A percentile compares a stretch with the other conserved stretches of the same genome.
Evolutionary conservation across 441 rosid genomes (phyloP).

Genomic region (Mallotus repandus): DNA sequence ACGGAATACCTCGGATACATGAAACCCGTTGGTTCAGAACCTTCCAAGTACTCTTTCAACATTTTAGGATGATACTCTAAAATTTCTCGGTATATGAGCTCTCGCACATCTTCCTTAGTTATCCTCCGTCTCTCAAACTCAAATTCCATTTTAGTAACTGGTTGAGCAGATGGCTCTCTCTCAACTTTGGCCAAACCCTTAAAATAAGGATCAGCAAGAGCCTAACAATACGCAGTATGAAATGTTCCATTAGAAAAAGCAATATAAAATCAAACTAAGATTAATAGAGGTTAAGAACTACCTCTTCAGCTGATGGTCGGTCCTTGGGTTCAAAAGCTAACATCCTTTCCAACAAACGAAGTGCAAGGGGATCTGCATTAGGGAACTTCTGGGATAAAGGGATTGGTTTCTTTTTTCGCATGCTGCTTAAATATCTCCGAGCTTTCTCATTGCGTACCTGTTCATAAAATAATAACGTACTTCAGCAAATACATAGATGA

Average conservation of each 20-base stretch:
- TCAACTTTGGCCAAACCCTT: conserved; percentile 93
- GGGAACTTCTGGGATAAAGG: conserved; percentile 89
- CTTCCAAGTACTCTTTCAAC: conserved; percentile 82
- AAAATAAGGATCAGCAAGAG: conserved; percentile 94
- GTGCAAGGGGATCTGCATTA: conserved; percentile 86
- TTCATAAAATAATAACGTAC: conserved; percentile 14
- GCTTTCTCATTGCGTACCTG: conserved; percentile 98
- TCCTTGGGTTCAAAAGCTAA: conserved; percentile 93
- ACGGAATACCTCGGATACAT: conserved; percentile 84
- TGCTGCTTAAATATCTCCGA: conserved; percentile 86
- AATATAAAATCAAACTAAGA: conserved; percentile 20
- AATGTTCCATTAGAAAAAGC: conserved; percentile 16
- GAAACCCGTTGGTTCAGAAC: conserved; percentile 88
- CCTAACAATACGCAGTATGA: conserved; percentile 43
- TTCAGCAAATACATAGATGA: conserved; percentile 17
- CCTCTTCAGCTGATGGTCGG: conserved; percentile 96
- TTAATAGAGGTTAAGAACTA: conserved; percentile 19
- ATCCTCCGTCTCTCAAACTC: conserved; percentile 96
- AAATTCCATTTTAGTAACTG: conserved; percentile 90
- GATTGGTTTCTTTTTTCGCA: conserved; percentile 85
- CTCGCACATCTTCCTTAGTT: conserved; percentile 93
- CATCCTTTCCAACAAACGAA: conserved; percentile 84
- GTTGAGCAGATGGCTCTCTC: conserved; percentile 97
- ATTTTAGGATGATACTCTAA: conserved; percentile 94
- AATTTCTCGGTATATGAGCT: conserved; percentile 87